Evolutionary conservation across 257 asterid species (phyloP).

Genomic region (Petunia axillaris): DNA sequence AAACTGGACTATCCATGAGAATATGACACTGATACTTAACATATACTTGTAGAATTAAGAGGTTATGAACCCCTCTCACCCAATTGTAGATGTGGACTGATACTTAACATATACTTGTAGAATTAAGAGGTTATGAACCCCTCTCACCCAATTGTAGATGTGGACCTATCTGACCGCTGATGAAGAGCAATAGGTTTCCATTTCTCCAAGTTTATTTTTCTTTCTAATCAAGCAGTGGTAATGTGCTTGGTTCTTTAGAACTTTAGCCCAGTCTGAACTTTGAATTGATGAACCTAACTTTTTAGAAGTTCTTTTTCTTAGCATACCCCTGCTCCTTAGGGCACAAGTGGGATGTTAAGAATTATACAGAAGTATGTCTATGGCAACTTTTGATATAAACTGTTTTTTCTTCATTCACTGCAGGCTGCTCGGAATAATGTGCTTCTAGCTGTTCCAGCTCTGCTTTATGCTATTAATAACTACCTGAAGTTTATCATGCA

Average conservation of each 20-base stretch:
- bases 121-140: neutral
- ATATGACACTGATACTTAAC: neutral
- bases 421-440: conserved; percentile 92
- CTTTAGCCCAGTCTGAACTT: neutral
- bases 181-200: neutral
- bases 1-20: neutral
- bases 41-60: neutral
- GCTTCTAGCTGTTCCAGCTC: conserved; percentile 95
- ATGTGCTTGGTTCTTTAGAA: neutral
- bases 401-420: conserved; percentile 31
- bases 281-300: neutral
- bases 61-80: neutral
- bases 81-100: neutral
- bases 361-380: conserved; percentile 16
- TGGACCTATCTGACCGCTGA: neutral
- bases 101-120: neutral
- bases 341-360: conserved; percentile 24
- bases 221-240: neutral
- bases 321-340: conserved; percentile 17
- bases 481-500: conserved; percentile 92
- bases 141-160: neutral
- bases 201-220: neutral
- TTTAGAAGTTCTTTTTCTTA: neutral
- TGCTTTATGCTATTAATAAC: conserved; percentile 91
- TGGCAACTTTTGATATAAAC: conserved; percentile 6